phyloP scores from a whole-genome alignment of 495 filamentous ascomycete genomes.

The Letharia lupina region DNA sequence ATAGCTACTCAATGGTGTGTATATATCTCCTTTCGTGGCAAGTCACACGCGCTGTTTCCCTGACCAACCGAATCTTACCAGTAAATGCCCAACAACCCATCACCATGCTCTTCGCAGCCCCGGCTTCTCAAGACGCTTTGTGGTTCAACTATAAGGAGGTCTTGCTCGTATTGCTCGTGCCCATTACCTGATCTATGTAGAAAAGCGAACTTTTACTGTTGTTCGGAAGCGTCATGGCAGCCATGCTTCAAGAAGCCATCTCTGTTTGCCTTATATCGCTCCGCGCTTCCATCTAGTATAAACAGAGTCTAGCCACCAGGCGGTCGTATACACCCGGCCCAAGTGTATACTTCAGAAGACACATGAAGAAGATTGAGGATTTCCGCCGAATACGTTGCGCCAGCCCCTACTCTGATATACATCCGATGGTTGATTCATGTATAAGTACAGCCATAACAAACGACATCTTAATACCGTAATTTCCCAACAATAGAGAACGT shows the following conservation, averaged over 20 bases:
- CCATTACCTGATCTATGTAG: background rate
- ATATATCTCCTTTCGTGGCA: too few relatives aligned
- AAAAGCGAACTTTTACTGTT: background rate
- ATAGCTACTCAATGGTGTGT: too few relatives aligned
- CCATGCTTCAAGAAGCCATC: too few relatives aligned
- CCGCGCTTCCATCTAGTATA: background rate
- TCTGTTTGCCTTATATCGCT: background rate
- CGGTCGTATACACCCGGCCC: background rate
- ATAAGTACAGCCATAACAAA: background rate
- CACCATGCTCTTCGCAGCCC: too few relatives aligned
- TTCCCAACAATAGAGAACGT: slow-evolving; percentile 55
- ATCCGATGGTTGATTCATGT: background rate
- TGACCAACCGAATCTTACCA: too few relatives aligned
- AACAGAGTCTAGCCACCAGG: background rate
- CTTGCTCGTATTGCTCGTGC: background rate
- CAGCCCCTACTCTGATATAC: background rate
- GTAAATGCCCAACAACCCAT: too few relatives aligned
- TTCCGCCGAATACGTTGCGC: background rate
- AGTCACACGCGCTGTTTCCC: too few relatives aligned
- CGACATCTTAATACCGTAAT: slow-evolving; percentile 41
- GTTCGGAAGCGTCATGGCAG: too few relatives aligned
- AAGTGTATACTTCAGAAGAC: background rate
- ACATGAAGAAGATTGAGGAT: background rate
- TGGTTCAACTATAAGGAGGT: background rate
- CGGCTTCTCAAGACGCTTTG: background rate